Percentiles rank a stretch among this genome's conserved stretches.
Conservation (phyloP, 768 basidiomycete genomes). For the Sarcodon aspratus region DNA sequence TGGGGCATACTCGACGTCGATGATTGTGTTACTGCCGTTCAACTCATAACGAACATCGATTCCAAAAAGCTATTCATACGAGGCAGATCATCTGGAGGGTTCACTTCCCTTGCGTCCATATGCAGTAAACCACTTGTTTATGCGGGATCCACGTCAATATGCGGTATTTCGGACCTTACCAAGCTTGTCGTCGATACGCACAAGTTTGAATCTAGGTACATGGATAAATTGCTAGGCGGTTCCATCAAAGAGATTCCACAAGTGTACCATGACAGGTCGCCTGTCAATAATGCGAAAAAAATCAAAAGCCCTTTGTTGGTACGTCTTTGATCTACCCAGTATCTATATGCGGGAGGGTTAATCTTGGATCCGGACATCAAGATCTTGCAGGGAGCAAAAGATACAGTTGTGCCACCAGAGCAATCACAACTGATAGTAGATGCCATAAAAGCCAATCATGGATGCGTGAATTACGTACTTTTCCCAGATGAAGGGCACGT, state of each 20-base stretch:
- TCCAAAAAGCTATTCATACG: conserved; percentile 52
- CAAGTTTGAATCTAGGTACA: conserved; percentile 56
- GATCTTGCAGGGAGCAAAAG: conserved; percentile 60
- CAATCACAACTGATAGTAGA: conserved; percentile 52
- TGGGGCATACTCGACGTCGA: conserved; percentile 72
- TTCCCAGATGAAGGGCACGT: conserved; percentile 63
- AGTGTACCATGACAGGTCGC: conserved; percentile 38
- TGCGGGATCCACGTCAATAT: conserved; percentile 53
- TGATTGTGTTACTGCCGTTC: conserved; percentile 52
- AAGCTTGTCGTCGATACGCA: conserved; percentile 53
- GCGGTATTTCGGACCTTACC: conserved; percentile 55
- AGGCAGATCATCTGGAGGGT: conserved; percentile 68
- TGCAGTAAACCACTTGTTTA: conserved; percentile 23
- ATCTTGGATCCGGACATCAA: conserved; percentile 12
- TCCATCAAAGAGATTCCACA: conserved; percentile 38
- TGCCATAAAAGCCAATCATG: conserved; percentile 35
- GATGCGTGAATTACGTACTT: conserved; percentile 43
- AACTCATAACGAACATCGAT: conserved; percentile 37
- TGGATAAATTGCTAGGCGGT: conserved; percentile 53
- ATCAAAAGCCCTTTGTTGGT: conserved; percentile 59
- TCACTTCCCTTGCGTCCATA: conserved; percentile 44
- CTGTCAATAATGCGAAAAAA: conserved; percentile 46
- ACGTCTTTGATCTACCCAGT: conserved; percentile 12
- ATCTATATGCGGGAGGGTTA: not conserved
- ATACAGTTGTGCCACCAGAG: conserved; percentile 54